A percentile compares a stretch with the other conserved stretches of the same genome.
phyloP scores from a whole-genome alignment of 2,329 filamentous ascomycete species.

The Bipolaris sorokiniana region DNA sequence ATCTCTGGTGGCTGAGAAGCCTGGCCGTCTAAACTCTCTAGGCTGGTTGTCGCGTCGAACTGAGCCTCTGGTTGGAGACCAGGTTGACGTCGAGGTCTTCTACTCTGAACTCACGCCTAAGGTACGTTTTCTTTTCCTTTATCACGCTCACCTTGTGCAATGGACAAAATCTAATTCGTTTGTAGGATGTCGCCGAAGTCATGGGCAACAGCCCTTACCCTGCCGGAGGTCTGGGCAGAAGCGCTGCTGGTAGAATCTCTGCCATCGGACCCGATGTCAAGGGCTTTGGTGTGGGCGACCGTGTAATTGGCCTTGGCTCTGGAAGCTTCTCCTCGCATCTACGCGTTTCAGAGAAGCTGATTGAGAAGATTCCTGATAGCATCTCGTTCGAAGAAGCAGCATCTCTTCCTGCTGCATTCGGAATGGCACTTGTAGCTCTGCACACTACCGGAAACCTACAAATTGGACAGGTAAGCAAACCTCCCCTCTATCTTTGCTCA shows the following conservation, averaged over 20 bases:
- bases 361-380: conserved; percentile 32
- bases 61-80: conserved; percentile 5
- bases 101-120: neutral
- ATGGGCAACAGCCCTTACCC: neutral
- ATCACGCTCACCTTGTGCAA: neutral
- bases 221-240: conserved; percentile 1
- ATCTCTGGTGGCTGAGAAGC: neutral
- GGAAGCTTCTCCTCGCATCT: conserved; percentile 10
- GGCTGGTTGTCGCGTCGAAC: neutral
- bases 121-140: neutral
- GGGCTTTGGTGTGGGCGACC: conserved; percentile 23
- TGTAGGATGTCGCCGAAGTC: neutral
- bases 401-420: conserved; percentile 29
- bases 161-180: neutral
- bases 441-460: conserved; percentile 25
- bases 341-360: neutral
- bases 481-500: neutral
- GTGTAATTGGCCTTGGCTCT: conserved; percentile 13
- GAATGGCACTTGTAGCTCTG: conserved; percentile 33
- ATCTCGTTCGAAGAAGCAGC: conserved; percentile 37
- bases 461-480: conserved; percentile 18
- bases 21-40: neutral
- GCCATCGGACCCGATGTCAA: conserved; percentile 18
- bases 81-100: conserved; percentile 27
- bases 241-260: conserved; percentile 25